A percentile compares a stretch with the other conserved stretches of the same genome.
Conservation (phyloP, 2,329 filamentous ascomycete species). For the Neopestalotiopsis sp. region DNA sequence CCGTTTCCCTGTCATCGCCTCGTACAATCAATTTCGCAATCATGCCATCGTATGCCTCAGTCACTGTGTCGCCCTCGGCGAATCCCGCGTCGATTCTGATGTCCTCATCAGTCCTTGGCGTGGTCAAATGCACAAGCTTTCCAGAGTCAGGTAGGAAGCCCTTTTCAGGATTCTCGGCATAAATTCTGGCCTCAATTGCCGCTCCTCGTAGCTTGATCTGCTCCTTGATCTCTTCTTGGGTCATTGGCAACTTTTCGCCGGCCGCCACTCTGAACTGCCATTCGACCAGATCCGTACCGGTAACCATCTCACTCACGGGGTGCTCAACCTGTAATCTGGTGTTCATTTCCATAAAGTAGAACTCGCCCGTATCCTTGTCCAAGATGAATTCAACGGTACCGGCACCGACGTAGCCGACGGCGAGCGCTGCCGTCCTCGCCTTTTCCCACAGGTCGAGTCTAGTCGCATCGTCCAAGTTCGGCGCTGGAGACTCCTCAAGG, state of each 20-base stretch:
- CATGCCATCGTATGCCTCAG: constrained; percentile 97
- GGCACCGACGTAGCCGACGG: constrained; percentile 86
- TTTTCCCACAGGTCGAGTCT: constrained; percentile 69
- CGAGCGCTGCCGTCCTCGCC: constrained; percentile 70
- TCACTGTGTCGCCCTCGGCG: constrained; percentile 87
- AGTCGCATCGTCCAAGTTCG: constrained; percentile 64
- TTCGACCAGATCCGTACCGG: constrained; percentile 78
- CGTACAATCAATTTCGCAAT: constrained; percentile 96
- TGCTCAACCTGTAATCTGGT: constrained; percentile 96
- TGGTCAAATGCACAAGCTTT: constrained; percentile 80
- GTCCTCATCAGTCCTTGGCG: constrained; percentile 71
- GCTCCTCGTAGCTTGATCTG: constrained; percentile 79
- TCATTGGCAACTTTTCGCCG: constrained; percentile 61
- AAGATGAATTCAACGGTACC: constrained; percentile 92
- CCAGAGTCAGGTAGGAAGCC: constrained; percentile 96
- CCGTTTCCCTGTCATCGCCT: constrained; percentile 77
- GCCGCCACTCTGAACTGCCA: constrained; percentile 88
- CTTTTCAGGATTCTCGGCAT: constrained; percentile 90
- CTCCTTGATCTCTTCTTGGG: constrained; percentile 69
- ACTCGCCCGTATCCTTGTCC: constrained; percentile 80
- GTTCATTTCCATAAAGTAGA: constrained; percentile 85
- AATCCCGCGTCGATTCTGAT: constrained; percentile 95
- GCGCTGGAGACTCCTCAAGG: constrained; percentile 86
- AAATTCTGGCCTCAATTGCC: constrained; percentile 94
- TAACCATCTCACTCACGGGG: constrained; percentile 80